Conservation (phyloP, 495 filamentous ascomycete species). For the Staphylotrichum longicolle region DNA sequence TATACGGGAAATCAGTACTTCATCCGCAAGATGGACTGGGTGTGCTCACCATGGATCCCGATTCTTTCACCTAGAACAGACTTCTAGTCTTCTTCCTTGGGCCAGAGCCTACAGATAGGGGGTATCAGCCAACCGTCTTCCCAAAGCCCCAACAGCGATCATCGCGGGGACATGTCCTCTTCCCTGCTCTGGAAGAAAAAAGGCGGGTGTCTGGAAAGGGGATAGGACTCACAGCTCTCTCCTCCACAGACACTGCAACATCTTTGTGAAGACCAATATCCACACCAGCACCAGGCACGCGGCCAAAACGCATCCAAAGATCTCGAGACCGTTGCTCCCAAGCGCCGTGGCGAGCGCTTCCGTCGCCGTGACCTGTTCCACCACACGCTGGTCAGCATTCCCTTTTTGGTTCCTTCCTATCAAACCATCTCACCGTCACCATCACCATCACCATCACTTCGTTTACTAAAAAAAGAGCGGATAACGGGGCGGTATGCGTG, state of each 20-base stretch:
- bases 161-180: not conserved
- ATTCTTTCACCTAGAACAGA: not conserved
- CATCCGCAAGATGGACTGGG: too few relatives aligned
- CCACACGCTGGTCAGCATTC: not conserved
- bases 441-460: not conserved
- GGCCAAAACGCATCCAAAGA: constrained; percentile 66
- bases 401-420: too few relatives aligned
- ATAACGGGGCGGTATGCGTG: too few relatives aligned
- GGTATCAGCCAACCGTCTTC: not conserved
- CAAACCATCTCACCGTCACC: too few relatives aligned
- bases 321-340: constrained; percentile 57
- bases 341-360: constrained; percentile 69
- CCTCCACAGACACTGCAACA: constrained; percentile 64
- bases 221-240: constrained; percentile 51
- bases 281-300: constrained; percentile 64
- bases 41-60: too few relatives aligned
- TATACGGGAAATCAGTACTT: too few relatives aligned
- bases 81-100: constrained; percentile 32
- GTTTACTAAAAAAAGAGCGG: not conserved
- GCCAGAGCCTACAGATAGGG: constrained; percentile 27
- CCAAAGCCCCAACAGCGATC: too few relatives aligned
- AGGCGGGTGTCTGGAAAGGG: not conserved
- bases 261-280: constrained; percentile 64
- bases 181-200: not conserved
- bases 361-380: constrained; percentile 60